Evolutionary conservation across 306 rosid species (phyloP), one percentile per base, ranked within the genome.

Genomic region (Fragaria ananassa): DNA sequence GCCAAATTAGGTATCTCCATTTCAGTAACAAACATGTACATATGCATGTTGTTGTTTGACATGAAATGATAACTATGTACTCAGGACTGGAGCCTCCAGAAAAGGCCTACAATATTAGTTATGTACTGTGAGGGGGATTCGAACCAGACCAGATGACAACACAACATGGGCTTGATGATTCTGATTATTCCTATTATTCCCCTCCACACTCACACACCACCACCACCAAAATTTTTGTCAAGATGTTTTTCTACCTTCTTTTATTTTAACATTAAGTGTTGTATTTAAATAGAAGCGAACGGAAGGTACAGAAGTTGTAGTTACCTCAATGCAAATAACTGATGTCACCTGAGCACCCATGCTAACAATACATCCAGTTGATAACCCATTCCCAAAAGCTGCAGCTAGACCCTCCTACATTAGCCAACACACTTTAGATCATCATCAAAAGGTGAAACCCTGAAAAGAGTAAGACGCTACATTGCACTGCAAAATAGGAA

Each of bases 391-490:
- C 78, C 99, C 99, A 44, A 95, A 95, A 80, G 93, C 88, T 58
- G 97, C 96, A 74, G 99, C 99, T 74, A 92, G 87, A 79, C 97
- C 97, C 86, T 95, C 97, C 98, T 95, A 90, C 68, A 57, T 72
- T 89, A 90, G 69, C 67, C 78, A 81, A 78, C 71, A 70, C 74
- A 79, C 66, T 11, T 75, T 49, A 83, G 54, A 66, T 34, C 76
- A 67, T 75, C 75, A 83, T 81, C 2, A 8, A 53, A 65, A 27
- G 74, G 75, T 27, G 58, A 82, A 67, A 79, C 60, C 58, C 77
- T 41, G 57, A 64, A 14, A 77, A 64, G 10, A 41, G 7, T 44
- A 41, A 44, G 17, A 25, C 27, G 18, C 18, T 2, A 74, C 56
- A 10, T 8, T 42, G 6, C 13, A 15, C 25, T 15, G 53, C 76